A percentile compares a stretch with the other conserved stretches of the same genome.
Evolutionary conservation across 2,329 filamentous ascomycete species (phyloP).

Genomic region (Aspergillus thermomutatus): DNA sequence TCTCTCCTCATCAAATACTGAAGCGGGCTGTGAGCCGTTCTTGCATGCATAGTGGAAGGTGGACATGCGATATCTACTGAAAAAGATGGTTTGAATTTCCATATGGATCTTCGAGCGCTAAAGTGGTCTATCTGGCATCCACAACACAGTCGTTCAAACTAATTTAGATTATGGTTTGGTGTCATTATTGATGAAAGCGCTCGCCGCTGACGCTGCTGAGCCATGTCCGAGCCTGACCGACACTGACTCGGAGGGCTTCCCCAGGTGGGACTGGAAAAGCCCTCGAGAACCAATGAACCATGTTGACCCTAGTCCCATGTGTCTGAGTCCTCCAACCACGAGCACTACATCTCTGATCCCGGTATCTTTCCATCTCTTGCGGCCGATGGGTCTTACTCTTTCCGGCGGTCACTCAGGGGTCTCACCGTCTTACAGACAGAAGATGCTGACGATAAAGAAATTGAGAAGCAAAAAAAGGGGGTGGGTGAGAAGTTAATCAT

Average conservation of each 20-base stretch:
- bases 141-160: not conserved
- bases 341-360: not conserved
- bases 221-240: not conserved
- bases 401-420: not conserved
- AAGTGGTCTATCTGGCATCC: not conserved
- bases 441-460: not conserved
- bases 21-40: not conserved
- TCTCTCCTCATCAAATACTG: not conserved
- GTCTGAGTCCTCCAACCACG: not conserved
- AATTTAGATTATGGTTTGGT: not conserved
- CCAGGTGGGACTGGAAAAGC: not conserved
- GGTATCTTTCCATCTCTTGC: not conserved
- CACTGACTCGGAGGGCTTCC: not conserved
- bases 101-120: not conserved
- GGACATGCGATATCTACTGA: not conserved
- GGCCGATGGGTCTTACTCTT: not conserved
- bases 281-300: not conserved
- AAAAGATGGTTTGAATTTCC: not conserved
- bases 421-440: not conserved
- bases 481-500: not conserved
- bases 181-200: not conserved
- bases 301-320: not conserved
- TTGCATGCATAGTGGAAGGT: not conserved
- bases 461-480: not conserved
- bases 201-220: not conserved